These are phyloP conservation scores for Hymenoscyphus repandus DNA, from an alignment of 2,329 filamentous ascomycete species.

Conservation along the genomic window DNA sequence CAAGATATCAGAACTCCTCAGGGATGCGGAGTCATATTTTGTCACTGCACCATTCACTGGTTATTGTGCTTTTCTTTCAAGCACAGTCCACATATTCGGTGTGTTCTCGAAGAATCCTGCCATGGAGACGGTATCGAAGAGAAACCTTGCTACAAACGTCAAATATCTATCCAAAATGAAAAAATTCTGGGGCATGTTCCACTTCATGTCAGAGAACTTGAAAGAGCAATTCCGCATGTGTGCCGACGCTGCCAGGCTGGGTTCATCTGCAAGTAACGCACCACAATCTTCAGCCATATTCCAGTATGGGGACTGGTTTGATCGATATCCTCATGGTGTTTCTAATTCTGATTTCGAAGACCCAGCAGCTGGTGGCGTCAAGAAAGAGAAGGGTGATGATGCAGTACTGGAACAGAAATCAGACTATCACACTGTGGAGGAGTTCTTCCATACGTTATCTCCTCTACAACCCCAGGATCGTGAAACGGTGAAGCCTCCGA, in stretches of 20 bases:
- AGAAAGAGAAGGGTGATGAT: constrained; percentile 77
- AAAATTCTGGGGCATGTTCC: constrained; percentile 97
- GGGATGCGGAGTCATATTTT: constrained; percentile 72
- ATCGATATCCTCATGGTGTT: constrained; percentile 88
- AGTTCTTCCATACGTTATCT: constrained; percentile 81
- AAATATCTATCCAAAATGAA: constrained; percentile 93
- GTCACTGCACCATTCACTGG: constrained; percentile 89
- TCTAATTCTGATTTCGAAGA: constrained; percentile 80
- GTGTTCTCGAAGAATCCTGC: constrained; percentile 80
- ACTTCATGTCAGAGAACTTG: constrained; percentile 90
- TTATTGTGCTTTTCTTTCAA: constrained; percentile 90
- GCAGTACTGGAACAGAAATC: constrained; percentile 84
- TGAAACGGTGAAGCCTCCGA: constrained; percentile 21
- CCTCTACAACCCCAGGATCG: constrained; percentile 44
- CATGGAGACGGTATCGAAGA: constrained; percentile 73
- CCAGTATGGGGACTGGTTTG: constrained; percentile 97
- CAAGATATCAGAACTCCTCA: constrained; percentile 77
- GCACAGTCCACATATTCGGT: constrained; percentile 88
- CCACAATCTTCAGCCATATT: constrained; percentile 60
- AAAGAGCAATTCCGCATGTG: constrained; percentile 83
- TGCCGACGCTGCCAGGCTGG: constrained; percentile 72
- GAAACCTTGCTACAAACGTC: constrained; percentile 80
- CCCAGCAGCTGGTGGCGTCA: constrained; percentile 53
- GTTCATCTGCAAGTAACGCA: constrained; percentile 43
- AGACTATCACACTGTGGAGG: constrained; percentile 88